These are phyloP conservation scores for Pharnaceum exiguum DNA, from an alignment of 148 eudicot species.

Conservation along the genomic window DNA sequence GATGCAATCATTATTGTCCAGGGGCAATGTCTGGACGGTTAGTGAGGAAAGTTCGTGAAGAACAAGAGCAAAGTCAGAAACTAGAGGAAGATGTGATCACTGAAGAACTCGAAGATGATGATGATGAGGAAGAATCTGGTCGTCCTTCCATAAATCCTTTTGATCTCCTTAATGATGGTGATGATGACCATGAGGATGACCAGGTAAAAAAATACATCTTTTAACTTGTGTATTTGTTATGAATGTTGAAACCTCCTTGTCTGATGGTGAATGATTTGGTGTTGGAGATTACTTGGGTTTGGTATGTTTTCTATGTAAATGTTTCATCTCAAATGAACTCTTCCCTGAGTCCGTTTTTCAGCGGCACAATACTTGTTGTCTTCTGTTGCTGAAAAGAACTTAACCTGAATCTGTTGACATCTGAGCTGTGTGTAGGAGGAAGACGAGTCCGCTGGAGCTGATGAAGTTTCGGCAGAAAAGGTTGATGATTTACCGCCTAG, in stretches of 20 bases:
- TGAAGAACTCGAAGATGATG: conserved; percentile 21
- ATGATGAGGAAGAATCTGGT: conserved; percentile 29
- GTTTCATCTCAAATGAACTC: not conserved
- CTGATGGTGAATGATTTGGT: not conserved
- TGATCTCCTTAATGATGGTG: conserved; percentile 37
- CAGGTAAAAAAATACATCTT: conserved; percentile 31
- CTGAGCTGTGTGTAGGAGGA: conserved; percentile 34
- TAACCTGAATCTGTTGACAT: not conserved
- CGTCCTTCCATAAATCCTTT: conserved; percentile 31
- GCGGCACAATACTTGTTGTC: not conserved
- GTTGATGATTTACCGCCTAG: conserved; percentile 17
- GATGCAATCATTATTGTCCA: not conserved
- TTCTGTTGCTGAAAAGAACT: not conserved
- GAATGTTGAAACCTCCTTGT: not conserved
- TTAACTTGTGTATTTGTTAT: not conserved
- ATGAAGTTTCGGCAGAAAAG: conserved; percentile 18
- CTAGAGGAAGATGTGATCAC: conserved; percentile 4
- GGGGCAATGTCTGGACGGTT: conserved; percentile 43
- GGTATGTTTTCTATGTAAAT: not conserved
- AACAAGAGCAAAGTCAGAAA: conserved; percentile 28
- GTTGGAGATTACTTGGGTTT: not conserved
- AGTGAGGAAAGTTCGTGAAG: conserved; percentile 40
- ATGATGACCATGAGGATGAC: conserved; percentile 22
- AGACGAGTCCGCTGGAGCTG: conserved; percentile 29
- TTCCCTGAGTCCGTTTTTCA: not conserved